Base-by-base conservation (phyloP, 352 stramenopile genomes). In the Lagenidium sp. region DNA sequence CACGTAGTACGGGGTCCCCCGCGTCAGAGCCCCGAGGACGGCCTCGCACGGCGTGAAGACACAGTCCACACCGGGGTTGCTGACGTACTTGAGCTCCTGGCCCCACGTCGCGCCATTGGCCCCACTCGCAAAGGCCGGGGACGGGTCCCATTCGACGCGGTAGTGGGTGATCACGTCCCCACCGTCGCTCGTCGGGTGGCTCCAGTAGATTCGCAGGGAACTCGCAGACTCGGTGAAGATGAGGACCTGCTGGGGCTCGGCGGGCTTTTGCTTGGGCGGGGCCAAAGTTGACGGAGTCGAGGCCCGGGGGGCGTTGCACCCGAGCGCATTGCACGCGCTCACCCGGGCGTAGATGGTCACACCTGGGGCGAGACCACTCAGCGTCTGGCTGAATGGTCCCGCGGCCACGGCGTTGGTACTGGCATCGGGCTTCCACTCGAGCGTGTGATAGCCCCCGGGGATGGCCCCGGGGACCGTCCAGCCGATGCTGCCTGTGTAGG, bases 101-200 rank as follows among this genome's bases (percentile, higher is more conserved):
- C 87, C 82, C 2, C 96, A 47, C 3, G 90, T 60, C n/a, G 73
- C 76, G n/a, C 68, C 70, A 34, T 73, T 65, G 4, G 31, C n/a
- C 0, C 73, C 81, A 4, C 75, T 92, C 41, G 82, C 68, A 53
- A 97, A 98, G n/a, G 63, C 77, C 4, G 75, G 62, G 4, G 53
- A 64, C 4, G 61, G 53, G 48, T 98, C 95, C 95, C 95, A 98
- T 60, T 98, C 94, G 5, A 98, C 66, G 2, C 88, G 65, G 40
- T 98, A 98, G 50, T 97, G 95, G 6, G 85, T 94, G 34, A 98
- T 83, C 0, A 70, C 53, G 24, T 95, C 82, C 3, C 95, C 95
- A 13, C 95, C 95, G 50, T 98, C 78, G 46, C 86, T 96, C 2
- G 61, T 23, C 1, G 95, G 94, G 22, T 95, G 72, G n/a, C 71